Base-by-base conservation (phyloP, 441 rosid genomes). In the Capsella rubella region DNA sequence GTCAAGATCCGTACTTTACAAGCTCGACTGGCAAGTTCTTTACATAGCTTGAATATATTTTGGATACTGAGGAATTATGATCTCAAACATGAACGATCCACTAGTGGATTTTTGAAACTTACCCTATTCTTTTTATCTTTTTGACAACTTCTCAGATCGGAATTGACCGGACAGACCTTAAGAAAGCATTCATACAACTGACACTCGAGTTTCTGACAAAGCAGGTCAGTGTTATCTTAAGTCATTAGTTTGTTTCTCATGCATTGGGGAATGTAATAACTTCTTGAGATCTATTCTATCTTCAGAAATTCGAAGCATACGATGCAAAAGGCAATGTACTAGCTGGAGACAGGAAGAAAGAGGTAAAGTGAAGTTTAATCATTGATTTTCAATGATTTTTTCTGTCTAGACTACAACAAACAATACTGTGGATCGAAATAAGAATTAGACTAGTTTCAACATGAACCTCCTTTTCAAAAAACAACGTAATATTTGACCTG, bases 231-330 rank as follows among this genome's bases (percentile, higher is more conserved):
- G n/a, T 64, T 71, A 64, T 34, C 51, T 64, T 42, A 18, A 56
- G 51, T 65, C 51, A 43, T 52, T 47, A 16, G 18, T 60, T 74
- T 58, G 50, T 27, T 47, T 69, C 52, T 53, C 12, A 3, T 40
- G 40, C 58, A 9, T 15, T 54, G 13, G 54, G 51, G 39, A 16
- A 50, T 57, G 58, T 54, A 65, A 40, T 57, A 65, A 35, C 59
- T 64, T 29, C 21, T 46, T 69, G 72, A 35, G 39, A 46, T 66
- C 13, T 37, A 54, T 13, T 61, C 40, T 21, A 8, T 75, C 56
- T 69, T 77, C 90, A 95, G 99, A 95, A 89, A 75, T 95, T 90
- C 47, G 98, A 90, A 84, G 99, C 99, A 25, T 95, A 89, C 67
- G 95, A 95, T 84, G 83, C 84, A 15, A 84, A 87, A 47, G 99